Base-by-base conservation (phyloP, 192 early-diverging fungal species). In the Linderina pennispora region DNA sequence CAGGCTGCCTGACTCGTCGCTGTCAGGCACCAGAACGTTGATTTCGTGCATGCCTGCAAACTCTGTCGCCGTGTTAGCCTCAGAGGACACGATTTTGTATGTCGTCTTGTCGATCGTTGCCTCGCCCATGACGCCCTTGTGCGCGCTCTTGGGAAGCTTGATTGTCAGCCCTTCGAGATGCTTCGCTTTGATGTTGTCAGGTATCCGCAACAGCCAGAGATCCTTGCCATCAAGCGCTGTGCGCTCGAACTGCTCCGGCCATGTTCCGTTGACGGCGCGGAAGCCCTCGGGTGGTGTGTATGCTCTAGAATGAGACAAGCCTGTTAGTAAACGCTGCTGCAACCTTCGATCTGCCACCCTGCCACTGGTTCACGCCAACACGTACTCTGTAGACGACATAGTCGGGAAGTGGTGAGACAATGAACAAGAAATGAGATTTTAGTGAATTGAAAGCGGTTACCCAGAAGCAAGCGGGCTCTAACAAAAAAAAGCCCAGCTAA, bases 181-280 rank as follows among this genome's bases (percentile, higher is more conserved):
- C 18, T 57, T 61, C 13, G 50, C 16, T 1, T 48, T 39, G 7
- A 72, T 44, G 43, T 65, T 61, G 43, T 65, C 62, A 14, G 69
- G 69, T 13, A 72, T 41, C 8, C 69, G 69, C 21, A 72, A 28
- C 6, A 72, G 49, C 69, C 69, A 72, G 7, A 72, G 56, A 22
- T 72, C 69, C 23, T 65, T 65, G 46, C 32, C 50, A 31, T 45
- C 46, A 17, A 65, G n/a, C 1, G 57, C 36, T 4, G 45, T 36
- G 18, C 43, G 36, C 18, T 34, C 40, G 18, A 65, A 61, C 11
- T 3, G 31, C 9, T 32, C 13, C 16, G 58, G 57, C 0, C 23
- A 13, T 1, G 25, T 26, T 25, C 69, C 62, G 24, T 28, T 17
- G 21, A 50, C 56, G 19, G 24, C 21, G 20, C 46, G 16, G 50